Base-by-base conservation (phyloP, 73 alveolate species). In the Tetrahymena elliotti region DNA sequence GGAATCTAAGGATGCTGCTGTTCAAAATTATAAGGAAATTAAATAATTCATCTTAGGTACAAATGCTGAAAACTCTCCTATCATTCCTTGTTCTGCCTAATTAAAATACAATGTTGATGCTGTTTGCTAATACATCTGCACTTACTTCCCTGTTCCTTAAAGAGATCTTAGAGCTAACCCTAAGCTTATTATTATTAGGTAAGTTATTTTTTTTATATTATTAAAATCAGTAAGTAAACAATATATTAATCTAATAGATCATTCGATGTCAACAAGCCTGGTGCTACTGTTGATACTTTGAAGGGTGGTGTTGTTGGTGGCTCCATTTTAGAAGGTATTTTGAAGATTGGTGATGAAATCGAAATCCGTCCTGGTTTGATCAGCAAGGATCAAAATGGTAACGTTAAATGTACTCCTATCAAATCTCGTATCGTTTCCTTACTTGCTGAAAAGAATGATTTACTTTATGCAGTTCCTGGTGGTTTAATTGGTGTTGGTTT, bases 221-320 rank as follows among this genome's bases (percentile, higher is more conserved):
- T 40, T 7, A 38, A 27, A 38, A 27, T 11, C 7, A 9, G 7
- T 22, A 20, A n/a, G 15, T 84, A 11, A 8, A 84, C 31, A 18
- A 16, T 22, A 38, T 84, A 40, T 0, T 84, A 95, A 97, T 96
- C 96, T 98, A 27, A 96, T 83, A 96, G 99, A 94, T 97, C 99
- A n/a, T 99, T 99, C 94, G 99, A 99, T 96, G 99, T 99, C 68
- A 99, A 99, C 97, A 94, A 96, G 93, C 99, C 99, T 83, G 99
- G 99, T 27, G 99, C 97, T 92, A 99, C 97, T 93, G 97, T 97
- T 37, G 99, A 98, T 93, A 97, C 98, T 93, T 97, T 99, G 84
- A 97, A 97, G 95, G 99, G 99, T 38, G 99, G 99, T 24, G 99
- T 99, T 7, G 99, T 99, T 36, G 99, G 99, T 35, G 99, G 99